Evolutionary conservation across 345 rosid genomes (phyloP), one percentile per base, ranked within the genome.

Genomic region (Ceriops decandra): DNA sequence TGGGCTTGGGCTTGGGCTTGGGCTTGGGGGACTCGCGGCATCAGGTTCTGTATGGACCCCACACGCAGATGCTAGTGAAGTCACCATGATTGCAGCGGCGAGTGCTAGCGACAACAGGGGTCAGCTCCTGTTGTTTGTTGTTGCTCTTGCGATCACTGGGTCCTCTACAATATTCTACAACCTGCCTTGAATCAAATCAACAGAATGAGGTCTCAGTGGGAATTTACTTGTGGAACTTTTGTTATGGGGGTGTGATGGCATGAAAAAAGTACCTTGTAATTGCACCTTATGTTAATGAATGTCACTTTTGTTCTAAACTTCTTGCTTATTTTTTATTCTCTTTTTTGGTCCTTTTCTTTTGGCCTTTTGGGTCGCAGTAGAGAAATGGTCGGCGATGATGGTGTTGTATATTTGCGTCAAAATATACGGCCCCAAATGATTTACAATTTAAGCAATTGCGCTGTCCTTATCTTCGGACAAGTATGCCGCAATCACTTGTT

Each of bases 141-240:
- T 93, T 15, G 74, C 92, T 19, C 98, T 97, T 3, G 98, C 98
- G 0, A 67, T 91, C 38, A 86, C 16, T 93, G 98, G 98, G 98
- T 93, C 63, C 88, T 84, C 20, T 93, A 87, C 86, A 93, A 90
- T 47, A 93, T 93, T 60, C 80, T 91, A 77, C 97, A 91, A 71
- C 98, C 98, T 4, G 98, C 98, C 47, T 74, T 93, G 87, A 93
- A 93, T 88, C 98, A 93, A 68, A 67, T 93, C 83, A 85, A 90
- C 82, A 82, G 68, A 74, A 93, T 93, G 98, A 87, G 95, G 82
- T 87, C 95, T 66, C 28, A 73, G 69, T 82, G 66, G 66, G 27
- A 62, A 11, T n/a, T 54, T 54, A 54, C 28, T 13, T 54, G 58
- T 53, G 49, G 49, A 5, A 42, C 15, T 42, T 42, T 42, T 38